Evolutionary conservation across 108 stramenopile genomes (phyloP).

Genomic region (Pseudonitzschia pungens): DNA sequence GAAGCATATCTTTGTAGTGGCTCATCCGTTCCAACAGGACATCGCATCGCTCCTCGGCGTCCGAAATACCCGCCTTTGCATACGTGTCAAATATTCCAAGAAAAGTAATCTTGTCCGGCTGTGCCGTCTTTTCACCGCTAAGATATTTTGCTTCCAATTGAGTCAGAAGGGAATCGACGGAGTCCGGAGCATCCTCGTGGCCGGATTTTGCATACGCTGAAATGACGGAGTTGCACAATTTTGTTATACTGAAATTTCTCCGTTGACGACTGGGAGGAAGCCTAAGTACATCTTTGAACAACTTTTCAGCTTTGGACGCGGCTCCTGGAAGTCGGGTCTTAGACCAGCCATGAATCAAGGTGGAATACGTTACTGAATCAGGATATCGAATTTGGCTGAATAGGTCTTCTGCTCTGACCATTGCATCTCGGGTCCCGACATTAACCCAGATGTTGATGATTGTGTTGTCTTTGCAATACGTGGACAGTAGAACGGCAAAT

Average conservation of each 20-base stretch:
- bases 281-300: constrained; percentile 14
- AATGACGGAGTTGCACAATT: constrained; percentile 19
- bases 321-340: constrained; percentile 21
- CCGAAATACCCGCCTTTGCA: constrained; percentile 28
- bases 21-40: constrained; percentile 23
- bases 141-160: constrained; percentile 20
- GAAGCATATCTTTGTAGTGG: neutral
- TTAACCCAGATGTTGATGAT: constrained; percentile 25
- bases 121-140: constrained; percentile 19
- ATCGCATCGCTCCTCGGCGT: constrained; percentile 32
- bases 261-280: constrained; percentile 21
- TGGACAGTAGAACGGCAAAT: neutral
- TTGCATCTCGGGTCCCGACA: constrained; percentile 17
- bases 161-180: constrained; percentile 20
- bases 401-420: constrained; percentile 12
- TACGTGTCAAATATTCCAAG: constrained; percentile 57
- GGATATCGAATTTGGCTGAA: constrained; percentile 22
- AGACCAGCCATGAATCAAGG: constrained; percentile 29
- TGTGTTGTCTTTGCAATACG: constrained; percentile 21
- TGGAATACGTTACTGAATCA: constrained; percentile 19
- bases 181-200: constrained; percentile 5
- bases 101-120: constrained; percentile 58
- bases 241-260: constrained; percentile 12
- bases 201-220: constrained; percentile 12
- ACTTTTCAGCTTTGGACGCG: constrained; percentile 14